phyloP scores from a whole-genome alignment of 352 stramenopile species.

The Phytophthora sansomeana region DNA sequence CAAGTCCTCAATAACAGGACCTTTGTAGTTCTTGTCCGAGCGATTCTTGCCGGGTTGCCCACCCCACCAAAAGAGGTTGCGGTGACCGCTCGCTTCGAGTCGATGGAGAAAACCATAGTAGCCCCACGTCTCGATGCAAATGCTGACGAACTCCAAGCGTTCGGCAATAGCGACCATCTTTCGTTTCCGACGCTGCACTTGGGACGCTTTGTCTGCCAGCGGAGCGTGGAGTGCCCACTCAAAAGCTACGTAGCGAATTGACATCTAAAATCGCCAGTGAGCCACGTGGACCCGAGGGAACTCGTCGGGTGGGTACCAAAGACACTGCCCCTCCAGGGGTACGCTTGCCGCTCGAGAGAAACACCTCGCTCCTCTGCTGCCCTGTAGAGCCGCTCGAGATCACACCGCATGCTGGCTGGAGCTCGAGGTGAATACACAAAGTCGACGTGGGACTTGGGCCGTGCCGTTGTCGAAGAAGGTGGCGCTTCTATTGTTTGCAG shows the following conservation, averaged over 20 bases:
- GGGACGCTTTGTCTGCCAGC: neutral
- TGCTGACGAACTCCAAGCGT: neutral
- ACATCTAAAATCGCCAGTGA: conserved; percentile 1
- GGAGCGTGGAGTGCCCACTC: neutral
- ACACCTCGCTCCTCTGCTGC: neutral
- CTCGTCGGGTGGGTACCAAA: conserved; percentile 1
- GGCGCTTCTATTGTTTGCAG: too few relatives aligned
- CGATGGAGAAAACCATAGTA: neutral
- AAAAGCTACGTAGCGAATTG: neutral
- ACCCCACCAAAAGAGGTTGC: neutral
- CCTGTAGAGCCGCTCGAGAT: neutral
- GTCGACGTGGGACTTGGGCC: neutral
- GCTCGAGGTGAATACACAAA: neutral
- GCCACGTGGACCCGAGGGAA: neutral
- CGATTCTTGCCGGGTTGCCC: neutral
- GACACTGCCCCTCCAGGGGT: neutral
- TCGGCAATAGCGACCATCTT: neutral
- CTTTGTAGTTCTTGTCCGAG: neutral
- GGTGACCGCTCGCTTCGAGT: neutral
- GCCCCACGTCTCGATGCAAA: conserved; percentile 1
- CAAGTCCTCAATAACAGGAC: neutral
- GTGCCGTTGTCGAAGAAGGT: too few relatives aligned
- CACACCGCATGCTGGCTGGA: neutral
- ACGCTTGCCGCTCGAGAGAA: neutral
- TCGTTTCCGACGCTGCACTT: neutral